Evolutionary conservation across 345 rosid species (phyloP).

Genomic region (Gossypium thurberi): DNA sequence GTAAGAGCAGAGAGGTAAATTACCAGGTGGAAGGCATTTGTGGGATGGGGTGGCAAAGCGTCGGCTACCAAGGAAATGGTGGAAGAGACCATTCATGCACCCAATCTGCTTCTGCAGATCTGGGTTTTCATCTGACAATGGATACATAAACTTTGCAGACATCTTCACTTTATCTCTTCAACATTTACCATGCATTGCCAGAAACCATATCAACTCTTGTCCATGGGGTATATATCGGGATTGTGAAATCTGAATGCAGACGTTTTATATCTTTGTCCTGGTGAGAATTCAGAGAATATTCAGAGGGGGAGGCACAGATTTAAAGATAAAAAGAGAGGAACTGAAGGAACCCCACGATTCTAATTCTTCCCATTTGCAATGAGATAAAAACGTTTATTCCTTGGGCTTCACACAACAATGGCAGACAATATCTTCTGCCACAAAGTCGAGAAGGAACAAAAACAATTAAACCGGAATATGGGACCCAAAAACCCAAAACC

Average conservation of each 20-base stretch:
- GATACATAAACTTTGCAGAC: constrained; percentile 59
- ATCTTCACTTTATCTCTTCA: constrained; percentile 27
- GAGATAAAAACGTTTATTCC: constrained; percentile 16
- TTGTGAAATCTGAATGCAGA: no score
- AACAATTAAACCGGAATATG: constrained; percentile 15
- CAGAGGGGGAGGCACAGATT: neutral
- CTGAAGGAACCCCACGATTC: constrained; percentile 15
- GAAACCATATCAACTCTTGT: neutral
- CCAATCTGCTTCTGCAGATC: constrained; percentile 72
- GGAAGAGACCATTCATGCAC: constrained; percentile 79
- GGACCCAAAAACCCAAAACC: constrained; percentile 1
- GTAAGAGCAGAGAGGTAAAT: neutral
- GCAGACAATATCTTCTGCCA: constrained; percentile 28
- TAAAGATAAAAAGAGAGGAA: constrained; percentile 18
- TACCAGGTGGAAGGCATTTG: constrained; percentile 52
- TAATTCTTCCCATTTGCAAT: constrained; percentile 11
- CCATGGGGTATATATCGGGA: no score
- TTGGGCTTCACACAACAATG: constrained; percentile 30
- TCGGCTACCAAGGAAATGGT: constrained; percentile 48
- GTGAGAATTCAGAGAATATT: neutral
- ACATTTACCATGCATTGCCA: neutral
- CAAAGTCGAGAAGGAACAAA: constrained; percentile 29
- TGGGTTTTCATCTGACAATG: constrained; percentile 66
- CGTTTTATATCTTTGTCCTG: no score
- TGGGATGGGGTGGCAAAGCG: constrained; percentile 34